Evolutionary conservation across 2,329 filamentous ascomycete species (phyloP).

Genomic region (Westerdykella sp.): DNA sequence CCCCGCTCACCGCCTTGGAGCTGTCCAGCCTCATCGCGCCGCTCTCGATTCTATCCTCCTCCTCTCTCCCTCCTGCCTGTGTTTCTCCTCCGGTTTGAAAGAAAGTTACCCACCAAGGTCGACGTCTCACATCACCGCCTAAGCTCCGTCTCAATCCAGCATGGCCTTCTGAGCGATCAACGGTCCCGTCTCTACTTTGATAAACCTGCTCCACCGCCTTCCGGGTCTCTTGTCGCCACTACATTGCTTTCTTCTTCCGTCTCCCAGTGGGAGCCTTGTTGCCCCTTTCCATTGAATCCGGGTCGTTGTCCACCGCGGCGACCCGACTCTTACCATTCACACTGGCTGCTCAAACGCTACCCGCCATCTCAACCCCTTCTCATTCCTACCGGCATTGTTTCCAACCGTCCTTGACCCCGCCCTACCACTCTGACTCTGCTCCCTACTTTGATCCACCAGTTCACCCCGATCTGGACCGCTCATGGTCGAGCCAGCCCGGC

Average conservation of each 20-base stretch:
- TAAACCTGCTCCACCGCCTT: background rate
- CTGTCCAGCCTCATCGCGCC: constrained; percentile 7
- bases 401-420: constrained; percentile 26
- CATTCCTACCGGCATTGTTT: constrained; percentile 27
- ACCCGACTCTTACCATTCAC: constrained; percentile 21
- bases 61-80: constrained; percentile 2
- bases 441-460: constrained; percentile 10
- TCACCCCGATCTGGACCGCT: constrained; percentile 16
- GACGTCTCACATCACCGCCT: background rate
- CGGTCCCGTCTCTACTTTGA: background rate
- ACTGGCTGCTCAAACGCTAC: constrained; percentile 36
- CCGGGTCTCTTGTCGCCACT: background rate
- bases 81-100: background rate
- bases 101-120: background rate
- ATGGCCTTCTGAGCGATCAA: background rate
- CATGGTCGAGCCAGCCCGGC: constrained; percentile 29
- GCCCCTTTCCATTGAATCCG: constrained; percentile 1
- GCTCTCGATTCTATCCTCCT: constrained; percentile 8
- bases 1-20: constrained; percentile 9
- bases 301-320: constrained; percentile 25
- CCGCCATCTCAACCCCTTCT: constrained; percentile 29
- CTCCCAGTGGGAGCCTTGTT: background rate
- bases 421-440: constrained; percentile 27
- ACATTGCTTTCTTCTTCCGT: background rate
- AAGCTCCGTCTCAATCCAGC: background rate